Evolutionary conservation across 129 eudicot species (phyloP).

Genomic region (Flaveria linearis): DNA sequence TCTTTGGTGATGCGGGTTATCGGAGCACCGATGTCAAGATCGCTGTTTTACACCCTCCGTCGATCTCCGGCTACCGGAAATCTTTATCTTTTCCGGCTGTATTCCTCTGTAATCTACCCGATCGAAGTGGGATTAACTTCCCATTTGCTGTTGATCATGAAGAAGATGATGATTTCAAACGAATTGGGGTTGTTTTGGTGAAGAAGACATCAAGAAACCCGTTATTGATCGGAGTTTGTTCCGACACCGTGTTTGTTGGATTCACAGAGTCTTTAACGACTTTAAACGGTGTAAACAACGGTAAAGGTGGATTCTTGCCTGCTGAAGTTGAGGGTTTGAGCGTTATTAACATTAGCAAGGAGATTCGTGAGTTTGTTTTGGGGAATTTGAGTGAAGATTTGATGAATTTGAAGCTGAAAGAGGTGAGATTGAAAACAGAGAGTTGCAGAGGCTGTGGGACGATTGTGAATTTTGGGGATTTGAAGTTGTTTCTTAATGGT

Average conservation of each 20-base stretch:
- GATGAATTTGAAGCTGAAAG: no score
- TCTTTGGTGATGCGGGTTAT: slow-evolving; percentile 89
- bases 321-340: slow-evolving; percentile 47
- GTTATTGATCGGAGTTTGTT: slow-evolving; percentile 61
- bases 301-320: slow-evolving; percentile 44
- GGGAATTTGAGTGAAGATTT: no score
- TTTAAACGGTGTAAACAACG: background rate
- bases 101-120: slow-evolving; percentile 52
- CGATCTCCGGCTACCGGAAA: slow-evolving; percentile 38
- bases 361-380: slow-evolving; percentile 50
- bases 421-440: no score
- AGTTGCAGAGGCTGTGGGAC: no score
- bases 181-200: slow-evolving; percentile 56
- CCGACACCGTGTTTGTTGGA: slow-evolving; percentile 43
- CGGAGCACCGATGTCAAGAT: slow-evolving; percentile 78
- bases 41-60: slow-evolving; percentile 62
- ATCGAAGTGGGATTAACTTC: slow-evolving; percentile 45
- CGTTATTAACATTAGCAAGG: slow-evolving; percentile 44
- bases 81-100: slow-evolving; percentile 54
- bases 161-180: slow-evolving; percentile 49
- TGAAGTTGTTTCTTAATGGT: slow-evolving; percentile 58
- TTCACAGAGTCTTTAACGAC: slow-evolving; percentile 48
- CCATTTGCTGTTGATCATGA: slow-evolving; percentile 50
- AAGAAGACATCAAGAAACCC: slow-evolving; percentile 57
- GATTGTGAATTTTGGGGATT: slow-evolving; percentile 65